Conservation (phyloP, 1,284 basidiomycete genomes). For the Microbotryum intermedium region DNA sequence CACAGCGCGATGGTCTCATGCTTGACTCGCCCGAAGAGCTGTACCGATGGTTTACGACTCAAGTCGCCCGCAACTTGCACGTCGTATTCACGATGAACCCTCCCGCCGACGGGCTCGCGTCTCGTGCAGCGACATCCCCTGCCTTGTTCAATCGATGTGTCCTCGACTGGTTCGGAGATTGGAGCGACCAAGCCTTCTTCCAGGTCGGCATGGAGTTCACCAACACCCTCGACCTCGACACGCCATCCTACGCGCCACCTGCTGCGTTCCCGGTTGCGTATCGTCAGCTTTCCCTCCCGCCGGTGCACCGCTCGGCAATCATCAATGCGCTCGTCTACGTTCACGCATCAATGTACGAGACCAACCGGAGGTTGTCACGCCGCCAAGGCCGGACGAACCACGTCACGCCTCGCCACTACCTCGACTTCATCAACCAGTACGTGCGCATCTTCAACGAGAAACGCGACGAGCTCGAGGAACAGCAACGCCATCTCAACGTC, state of each 20-base stretch:
- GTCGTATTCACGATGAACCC: conserved; percentile 99
- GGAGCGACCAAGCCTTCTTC: conserved; percentile 94
- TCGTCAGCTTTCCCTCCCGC: conserved; percentile 68
- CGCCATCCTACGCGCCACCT: conserved; percentile 67
- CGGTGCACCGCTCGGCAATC: conserved; percentile 74
- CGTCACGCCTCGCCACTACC: conserved; percentile 95
- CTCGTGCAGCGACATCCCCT: conserved; percentile 91
- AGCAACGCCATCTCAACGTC: conserved; percentile 96
- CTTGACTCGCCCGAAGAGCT: conserved; percentile 94
- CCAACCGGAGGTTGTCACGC: conserved; percentile 80
- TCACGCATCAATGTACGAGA: conserved; percentile 79
- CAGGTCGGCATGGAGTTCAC: conserved; percentile 96
- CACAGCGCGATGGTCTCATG: conserved; percentile 94
- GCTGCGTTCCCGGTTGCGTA: conserved; percentile 78
- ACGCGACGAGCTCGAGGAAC: conserved; percentile 96
- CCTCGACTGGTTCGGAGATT: conserved; percentile 96
- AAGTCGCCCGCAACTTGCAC: conserved; percentile 91
- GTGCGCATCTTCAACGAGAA: conserved; percentile 95
- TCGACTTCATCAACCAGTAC: conserved; percentile 98
- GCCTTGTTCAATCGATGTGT: conserved; percentile 97
- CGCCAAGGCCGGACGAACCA: conserved; percentile 90
- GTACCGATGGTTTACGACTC: conserved; percentile 93
- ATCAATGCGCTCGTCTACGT: conserved; percentile 91
- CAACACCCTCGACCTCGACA: conserved; percentile 77
- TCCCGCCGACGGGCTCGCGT: conserved; percentile 59